A percentile compares a stretch with the other conserved stretches of the same genome.
phyloP scores from a whole-genome alignment of 306 rosid genomes.

The Corylus avellana region DNA sequence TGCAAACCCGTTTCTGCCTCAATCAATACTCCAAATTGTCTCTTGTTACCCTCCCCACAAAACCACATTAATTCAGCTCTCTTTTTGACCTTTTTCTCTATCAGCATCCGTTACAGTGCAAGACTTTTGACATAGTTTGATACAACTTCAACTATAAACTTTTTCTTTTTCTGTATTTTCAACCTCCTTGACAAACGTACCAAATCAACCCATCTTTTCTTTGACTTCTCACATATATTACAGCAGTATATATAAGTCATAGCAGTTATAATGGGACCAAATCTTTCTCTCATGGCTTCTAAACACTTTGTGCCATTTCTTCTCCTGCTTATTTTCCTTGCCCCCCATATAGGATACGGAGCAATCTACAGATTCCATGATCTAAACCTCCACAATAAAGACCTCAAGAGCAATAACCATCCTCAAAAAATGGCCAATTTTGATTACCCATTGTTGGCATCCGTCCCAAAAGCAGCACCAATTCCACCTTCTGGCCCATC shows the following conservation, averaged over 20 bases:
- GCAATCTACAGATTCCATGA: neutral
- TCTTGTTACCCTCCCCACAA: neutral
- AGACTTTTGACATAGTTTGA: neutral
- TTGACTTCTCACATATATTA: neutral
- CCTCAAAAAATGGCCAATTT: neutral
- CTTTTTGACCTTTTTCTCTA: too few relatives aligned
- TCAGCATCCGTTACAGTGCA: neutral
- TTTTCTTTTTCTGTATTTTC: neutral
- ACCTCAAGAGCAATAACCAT: neutral
- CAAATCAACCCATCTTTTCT: neutral
- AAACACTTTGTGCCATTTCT: neutral
- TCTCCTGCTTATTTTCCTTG: neutral
- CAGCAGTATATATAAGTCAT: neutral
- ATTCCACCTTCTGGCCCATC: slow-evolving; percentile 21
- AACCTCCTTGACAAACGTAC: neutral
- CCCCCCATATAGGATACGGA: neutral
- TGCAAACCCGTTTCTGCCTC: slow-evolving; percentile 16
- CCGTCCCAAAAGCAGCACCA: neutral
- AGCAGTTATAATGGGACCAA: neutral
- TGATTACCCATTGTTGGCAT: neutral
- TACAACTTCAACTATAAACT: neutral
- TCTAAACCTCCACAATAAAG: neutral
- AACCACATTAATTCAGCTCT: neutral
- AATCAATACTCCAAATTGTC: slow-evolving; percentile 1
- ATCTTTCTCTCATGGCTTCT: slow-evolving; percentile 2